Conservation (phyloP, 257 asterid genomes). For the Solanum bukasovii region DNA sequence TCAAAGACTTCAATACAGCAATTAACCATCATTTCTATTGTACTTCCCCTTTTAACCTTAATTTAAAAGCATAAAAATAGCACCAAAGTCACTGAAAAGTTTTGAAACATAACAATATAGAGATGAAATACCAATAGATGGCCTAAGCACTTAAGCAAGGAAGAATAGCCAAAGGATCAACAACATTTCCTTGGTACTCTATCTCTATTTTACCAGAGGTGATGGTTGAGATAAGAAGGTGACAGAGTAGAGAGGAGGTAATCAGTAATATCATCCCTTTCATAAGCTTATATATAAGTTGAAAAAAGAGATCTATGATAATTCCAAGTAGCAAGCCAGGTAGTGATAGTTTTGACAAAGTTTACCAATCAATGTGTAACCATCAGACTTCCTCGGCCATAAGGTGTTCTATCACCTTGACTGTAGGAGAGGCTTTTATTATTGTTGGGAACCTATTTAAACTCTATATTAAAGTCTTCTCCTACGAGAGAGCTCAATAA, state of each 20-base stretch:
- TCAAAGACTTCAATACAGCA: neutral
- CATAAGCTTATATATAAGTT: neutral
- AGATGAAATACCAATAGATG: neutral
- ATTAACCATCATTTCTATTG: neutral
- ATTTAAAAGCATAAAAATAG: neutral
- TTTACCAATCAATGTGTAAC: neutral
- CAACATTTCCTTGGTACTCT: neutral
- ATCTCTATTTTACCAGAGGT: neutral
- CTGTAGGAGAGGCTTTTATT: neutral
- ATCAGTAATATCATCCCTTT: neutral
- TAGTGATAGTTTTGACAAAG: neutral
- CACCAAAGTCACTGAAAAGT: neutral
- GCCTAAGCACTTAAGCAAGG: neutral
- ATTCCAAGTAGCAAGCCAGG: neutral
- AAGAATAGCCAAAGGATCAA: neutral
- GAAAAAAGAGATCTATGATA: neutral
- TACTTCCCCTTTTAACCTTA: neutral
- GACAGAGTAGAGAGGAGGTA: neutral
- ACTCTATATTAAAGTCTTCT: neutral
- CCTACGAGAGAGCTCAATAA: neutral
- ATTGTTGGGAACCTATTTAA: neutral
- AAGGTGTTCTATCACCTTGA: neutral
- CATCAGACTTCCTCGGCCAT: neutral
- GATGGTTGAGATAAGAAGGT: neutral
- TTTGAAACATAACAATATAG: neutral